Conservation (phyloP, 176 grass and related monocot genomes). For the Cymbopogon citratus region DNA sequence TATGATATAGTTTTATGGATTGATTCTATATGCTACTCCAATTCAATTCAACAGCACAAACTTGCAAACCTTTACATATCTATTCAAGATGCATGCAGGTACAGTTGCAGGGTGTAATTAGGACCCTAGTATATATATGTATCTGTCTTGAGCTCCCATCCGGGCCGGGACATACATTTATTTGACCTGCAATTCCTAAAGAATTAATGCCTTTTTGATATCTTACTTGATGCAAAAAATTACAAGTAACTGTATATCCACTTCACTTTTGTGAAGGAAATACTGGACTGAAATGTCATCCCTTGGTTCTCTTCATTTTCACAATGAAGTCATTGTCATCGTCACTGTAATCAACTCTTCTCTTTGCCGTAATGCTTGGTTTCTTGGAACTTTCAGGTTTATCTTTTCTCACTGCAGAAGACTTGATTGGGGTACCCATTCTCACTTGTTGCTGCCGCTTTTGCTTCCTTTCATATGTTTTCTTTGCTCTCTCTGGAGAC, state of each 20-base stretch:
- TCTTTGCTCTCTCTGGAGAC: slow-evolving; percentile 76
- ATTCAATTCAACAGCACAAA: background rate
- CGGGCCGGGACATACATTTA: background rate
- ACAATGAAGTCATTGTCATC: slow-evolving; percentile 64
- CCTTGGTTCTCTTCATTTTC: slow-evolving; percentile 53
- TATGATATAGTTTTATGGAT: background rate
- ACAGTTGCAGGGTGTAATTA: background rate
- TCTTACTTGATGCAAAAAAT: background rate
- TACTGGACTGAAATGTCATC: slow-evolving; percentile 30
- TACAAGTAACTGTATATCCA: background rate
- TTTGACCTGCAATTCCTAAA: background rate
- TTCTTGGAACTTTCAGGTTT: slow-evolving; percentile 72
- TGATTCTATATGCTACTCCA: background rate
- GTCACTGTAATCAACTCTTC: slow-evolving; percentile 52
- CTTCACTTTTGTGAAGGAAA: background rate
- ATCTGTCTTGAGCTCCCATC: background rate
- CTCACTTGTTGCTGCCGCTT: slow-evolving; percentile 58
- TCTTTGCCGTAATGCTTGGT: slow-evolving; percentile 62
- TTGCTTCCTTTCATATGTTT: slow-evolving; percentile 81
- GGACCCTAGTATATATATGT: background rate
- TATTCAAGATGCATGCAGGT: background rate
- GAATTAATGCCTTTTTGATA: background rate
- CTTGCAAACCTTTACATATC: background rate
- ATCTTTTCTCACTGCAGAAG: slow-evolving; percentile 29
- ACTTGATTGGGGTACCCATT: slow-evolving; percentile 50